Evolutionary conservation across 768 basidiomycete species (phyloP).

Genomic region (Austroboletus festivus): DNA sequence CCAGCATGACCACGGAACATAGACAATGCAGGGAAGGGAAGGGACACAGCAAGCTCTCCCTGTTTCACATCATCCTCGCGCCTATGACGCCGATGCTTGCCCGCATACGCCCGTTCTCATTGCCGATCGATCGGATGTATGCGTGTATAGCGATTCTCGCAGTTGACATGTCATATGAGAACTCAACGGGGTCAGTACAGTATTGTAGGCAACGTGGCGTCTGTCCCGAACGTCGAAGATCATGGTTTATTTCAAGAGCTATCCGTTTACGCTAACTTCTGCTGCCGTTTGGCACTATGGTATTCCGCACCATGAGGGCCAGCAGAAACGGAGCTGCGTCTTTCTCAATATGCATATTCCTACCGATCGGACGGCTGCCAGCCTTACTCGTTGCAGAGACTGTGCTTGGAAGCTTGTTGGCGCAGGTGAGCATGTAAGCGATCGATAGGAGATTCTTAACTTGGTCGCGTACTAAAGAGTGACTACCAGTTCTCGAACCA

Average conservation of each 20-base stretch:
- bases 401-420: no score
- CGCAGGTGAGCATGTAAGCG: no score
- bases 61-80: neutral
- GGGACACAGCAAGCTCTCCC: neutral
- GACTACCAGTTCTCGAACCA: no score
- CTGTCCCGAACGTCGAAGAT: conserved; percentile 2
- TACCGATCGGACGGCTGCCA: neutral
- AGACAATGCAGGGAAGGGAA: conserved; percentile 4
- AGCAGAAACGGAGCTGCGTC: neutral
- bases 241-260: neutral
- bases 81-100: neutral
- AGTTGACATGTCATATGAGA: neutral
- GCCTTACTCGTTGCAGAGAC: neutral
- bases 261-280: conserved; percentile 2
- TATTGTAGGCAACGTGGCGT: neutral
- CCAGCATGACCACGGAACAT: conserved; percentile 5
- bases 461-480: no score
- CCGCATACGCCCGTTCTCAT: neutral
- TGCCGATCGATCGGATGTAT: neutral
- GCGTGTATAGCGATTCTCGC: neutral
- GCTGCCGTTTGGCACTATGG: neutral
- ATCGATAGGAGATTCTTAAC: no score
- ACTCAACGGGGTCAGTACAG: neutral
- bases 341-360: neutral
- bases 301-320: no score